Evolutionary conservation across 805 yeast genomes (phyloP).

Genomic region (Metschnikowia gelsemii): DNA sequence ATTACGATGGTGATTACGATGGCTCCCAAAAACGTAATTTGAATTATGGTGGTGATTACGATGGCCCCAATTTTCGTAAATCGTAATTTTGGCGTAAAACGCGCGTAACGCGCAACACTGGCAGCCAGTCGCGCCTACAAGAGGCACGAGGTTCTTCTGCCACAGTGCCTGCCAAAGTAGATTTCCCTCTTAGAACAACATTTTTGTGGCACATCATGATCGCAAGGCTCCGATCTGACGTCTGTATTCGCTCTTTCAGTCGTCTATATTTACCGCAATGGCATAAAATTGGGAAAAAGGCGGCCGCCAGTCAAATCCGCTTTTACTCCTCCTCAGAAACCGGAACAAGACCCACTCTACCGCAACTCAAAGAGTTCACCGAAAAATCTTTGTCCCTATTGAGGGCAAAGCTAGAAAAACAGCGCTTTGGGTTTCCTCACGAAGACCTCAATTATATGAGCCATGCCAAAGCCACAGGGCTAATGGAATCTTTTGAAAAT

Average conservation of each 20-base stretch:
- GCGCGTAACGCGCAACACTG: too few species aligned
- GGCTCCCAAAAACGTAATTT: too few species aligned
- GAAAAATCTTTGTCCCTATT: slow-evolving; percentile 1
- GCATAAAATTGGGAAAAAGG: background rate
- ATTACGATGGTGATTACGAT: too few species aligned
- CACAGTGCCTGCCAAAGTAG: background rate
- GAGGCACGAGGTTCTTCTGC: too few species aligned
- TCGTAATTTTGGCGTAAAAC: too few species aligned
- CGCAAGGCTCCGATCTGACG: background rate
- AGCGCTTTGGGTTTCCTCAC: slow-evolving; percentile 5
- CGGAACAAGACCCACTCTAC: slow-evolving; percentile 3
- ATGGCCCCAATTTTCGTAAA: too few species aligned
- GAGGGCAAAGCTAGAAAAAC: background rate
- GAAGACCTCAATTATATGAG: slow-evolving; percentile 4
- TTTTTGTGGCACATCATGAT: background rate
- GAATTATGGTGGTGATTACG: too few species aligned
- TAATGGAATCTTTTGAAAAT: slow-evolving; percentile 1
- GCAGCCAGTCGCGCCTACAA: too few species aligned
- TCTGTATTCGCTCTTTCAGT: background rate
- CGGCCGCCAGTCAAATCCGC: background rate
- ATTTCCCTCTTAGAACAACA: background rate
- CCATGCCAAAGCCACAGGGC: background rate
- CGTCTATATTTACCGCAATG: background rate
- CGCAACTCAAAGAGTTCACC: slow-evolving; percentile 7
- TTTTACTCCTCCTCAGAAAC: background rate